A percentile compares a stretch with the other conserved stretches of the same genome.
Evolutionary conservation across 23 red algal genomes (phyloP).

Genomic region (Gracilaria caudata): DNA sequence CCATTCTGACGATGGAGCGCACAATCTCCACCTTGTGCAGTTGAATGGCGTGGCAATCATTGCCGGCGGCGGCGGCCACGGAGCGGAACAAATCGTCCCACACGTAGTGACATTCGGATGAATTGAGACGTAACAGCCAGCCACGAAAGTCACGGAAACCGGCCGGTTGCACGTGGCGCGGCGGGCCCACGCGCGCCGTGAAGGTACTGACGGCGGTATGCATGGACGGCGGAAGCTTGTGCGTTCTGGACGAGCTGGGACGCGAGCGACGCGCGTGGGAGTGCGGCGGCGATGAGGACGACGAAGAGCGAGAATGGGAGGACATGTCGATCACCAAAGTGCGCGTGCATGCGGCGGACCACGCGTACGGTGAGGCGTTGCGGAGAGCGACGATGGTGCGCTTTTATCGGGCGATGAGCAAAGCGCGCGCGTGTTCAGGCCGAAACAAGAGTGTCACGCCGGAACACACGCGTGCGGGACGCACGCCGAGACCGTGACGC

Average conservation of each 20-base stretch:
- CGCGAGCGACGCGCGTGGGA: background rate
- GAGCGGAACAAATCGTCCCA: conserved; percentile 41
- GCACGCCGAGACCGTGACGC: too few relatives aligned
- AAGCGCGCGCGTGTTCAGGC: too few relatives aligned
- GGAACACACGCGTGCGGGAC: too few relatives aligned
- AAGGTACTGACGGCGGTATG: background rate
- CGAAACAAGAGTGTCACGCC: too few relatives aligned
- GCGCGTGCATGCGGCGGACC: background rate
- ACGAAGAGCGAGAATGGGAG: background rate
- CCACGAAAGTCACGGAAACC: conserved; percentile 69
- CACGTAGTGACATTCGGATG: background rate
- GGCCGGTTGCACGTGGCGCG: conserved; percentile 32
- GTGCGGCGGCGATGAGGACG: conserved; percentile 15
- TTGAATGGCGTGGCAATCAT: conserved; percentile 5
- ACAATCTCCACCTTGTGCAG: conserved; percentile 54
- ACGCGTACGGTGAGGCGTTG: too few relatives aligned
- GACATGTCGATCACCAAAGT: conserved; percentile 2
- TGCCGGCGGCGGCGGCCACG: conserved; percentile 2
- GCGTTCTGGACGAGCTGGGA: background rate
- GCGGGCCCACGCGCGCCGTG: conserved; percentile 26
- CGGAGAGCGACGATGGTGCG: too few relatives aligned
- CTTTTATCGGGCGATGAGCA: too few relatives aligned
- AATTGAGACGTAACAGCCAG: conserved; percentile 37
- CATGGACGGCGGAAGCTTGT: conserved; percentile 20
- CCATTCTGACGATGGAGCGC: conserved; percentile 29